These are phyloP conservation scores for Gastrodia elata DNA, from an alignment of 106 monocot genomes.

Conservation along the genomic window DNA sequence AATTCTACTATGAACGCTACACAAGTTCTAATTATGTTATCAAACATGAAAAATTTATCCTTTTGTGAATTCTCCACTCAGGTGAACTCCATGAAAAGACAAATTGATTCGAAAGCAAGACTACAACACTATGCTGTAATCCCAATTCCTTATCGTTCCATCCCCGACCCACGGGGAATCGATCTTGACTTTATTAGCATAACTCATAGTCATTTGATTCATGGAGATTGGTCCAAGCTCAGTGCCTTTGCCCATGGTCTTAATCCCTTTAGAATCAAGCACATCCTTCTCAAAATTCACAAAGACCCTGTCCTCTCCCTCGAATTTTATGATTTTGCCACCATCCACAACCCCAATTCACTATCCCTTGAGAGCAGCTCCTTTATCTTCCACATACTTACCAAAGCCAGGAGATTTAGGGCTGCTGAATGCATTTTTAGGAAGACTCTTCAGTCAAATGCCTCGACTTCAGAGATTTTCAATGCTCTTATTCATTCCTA, in stretches of 20 bases:
- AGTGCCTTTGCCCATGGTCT: slow-evolving; percentile 28
- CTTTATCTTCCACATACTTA: slow-evolving; percentile 54
- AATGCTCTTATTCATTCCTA: slow-evolving; percentile 45
- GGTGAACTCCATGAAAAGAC: neutral
- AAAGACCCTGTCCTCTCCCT: slow-evolving; percentile 66
- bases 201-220: slow-evolving; percentile 47
- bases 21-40: neutral
- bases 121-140: slow-evolving; percentile 1
- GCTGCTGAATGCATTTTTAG: slow-evolving; percentile 43
- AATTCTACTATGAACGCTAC: neutral
- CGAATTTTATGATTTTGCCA: slow-evolving; percentile 37
- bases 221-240: slow-evolving; percentile 44
- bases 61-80: slow-evolving; percentile 1
- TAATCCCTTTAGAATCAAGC: slow-evolving; percentile 34
- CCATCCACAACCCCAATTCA: slow-evolving; percentile 25
- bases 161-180: slow-evolving; percentile 27
- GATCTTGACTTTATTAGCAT: slow-evolving; percentile 45
- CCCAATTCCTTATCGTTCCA: slow-evolving; percentile 52
- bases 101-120: neutral
- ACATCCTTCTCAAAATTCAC: slow-evolving; percentile 36
- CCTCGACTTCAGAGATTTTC: slow-evolving; percentile 32
- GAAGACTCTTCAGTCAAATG: slow-evolving; percentile 18
- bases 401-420: slow-evolving; percentile 29
- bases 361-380: slow-evolving; percentile 27
- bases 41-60: slow-evolving; percentile 3